These are phyloP conservation scores for Zangia roseola DNA, from an alignment of 768 basidiomycete species.

Conservation along the genomic window DNA sequence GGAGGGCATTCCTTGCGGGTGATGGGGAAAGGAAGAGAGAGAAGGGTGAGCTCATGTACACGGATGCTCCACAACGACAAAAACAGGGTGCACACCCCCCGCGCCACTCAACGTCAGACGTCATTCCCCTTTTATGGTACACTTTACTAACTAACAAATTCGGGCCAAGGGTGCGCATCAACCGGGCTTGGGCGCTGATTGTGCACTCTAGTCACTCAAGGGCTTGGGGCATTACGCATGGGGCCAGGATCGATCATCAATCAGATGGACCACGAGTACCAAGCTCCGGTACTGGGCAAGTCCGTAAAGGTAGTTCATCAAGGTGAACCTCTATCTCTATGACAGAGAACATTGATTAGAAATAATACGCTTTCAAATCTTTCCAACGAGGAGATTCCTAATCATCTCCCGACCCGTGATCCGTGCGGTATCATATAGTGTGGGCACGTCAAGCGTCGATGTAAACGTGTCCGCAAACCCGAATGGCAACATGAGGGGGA, in stretches of 20 bases:
- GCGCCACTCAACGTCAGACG: conserved; percentile 36
- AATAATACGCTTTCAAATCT: conserved; percentile 56
- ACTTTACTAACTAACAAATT: conserved; percentile 4
- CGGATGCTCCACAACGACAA: conserved; percentile 34
- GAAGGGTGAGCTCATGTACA: conserved; percentile 26
- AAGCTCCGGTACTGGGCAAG: not conserved
- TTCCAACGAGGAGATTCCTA: conserved; percentile 77
- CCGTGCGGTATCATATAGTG: conserved; percentile 73
- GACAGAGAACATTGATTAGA: not conserved
- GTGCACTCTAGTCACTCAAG: not conserved
- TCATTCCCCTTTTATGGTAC: conserved; percentile 24
- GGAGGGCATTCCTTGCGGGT: conserved; percentile 18
- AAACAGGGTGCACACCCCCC: conserved; percentile 34
- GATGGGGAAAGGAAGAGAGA: conserved; percentile 4
- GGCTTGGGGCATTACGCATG: not conserved
- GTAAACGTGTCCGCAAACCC: conserved; percentile 83
- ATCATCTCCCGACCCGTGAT: conserved; percentile 85
- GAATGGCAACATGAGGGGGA: conserved; percentile 94
- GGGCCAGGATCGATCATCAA: not conserved
- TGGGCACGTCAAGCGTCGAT: conserved; percentile 86
- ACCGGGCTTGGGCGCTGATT: not conserved
- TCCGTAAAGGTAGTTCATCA: too few relatives aligned
- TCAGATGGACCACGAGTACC: conserved; percentile 1
- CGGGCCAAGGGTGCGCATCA: not conserved
- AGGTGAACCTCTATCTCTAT: too few relatives aligned